Evolutionary conservation across 768 basidiomycete genomes (phyloP).

Genomic region (Lactifluus subvellereus): DNA sequence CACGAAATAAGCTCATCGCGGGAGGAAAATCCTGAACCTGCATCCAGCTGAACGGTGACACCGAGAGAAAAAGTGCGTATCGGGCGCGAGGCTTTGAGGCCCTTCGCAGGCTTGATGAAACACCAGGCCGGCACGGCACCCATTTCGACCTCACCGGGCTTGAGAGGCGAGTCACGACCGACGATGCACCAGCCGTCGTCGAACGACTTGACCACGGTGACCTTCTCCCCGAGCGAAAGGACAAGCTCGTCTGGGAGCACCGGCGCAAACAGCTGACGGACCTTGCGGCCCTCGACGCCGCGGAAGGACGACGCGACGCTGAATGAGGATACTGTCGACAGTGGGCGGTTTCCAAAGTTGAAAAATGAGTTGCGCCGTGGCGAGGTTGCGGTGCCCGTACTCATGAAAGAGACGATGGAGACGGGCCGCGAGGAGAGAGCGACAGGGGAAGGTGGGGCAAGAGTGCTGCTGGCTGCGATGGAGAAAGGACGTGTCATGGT

Average conservation of each 20-base stretch:
- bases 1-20: constrained; percentile 58
- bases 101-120: constrained; percentile 59
- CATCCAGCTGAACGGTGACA: constrained; percentile 51
- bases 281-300: constrained; percentile 38
- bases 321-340: constrained; percentile 16
- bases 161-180: constrained; percentile 42
- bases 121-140: constrained; percentile 76
- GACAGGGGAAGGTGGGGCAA: neutral
- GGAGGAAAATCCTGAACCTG: constrained; percentile 31
- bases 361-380: constrained; percentile 11
- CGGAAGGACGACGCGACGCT: constrained; percentile 12
- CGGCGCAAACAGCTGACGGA: constrained; percentile 61
- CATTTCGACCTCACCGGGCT: constrained; percentile 47
- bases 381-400: neutral
- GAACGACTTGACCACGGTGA: constrained; percentile 57
- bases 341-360: constrained; percentile 21
- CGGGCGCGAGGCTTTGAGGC: constrained; percentile 56
- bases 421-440: neutral
- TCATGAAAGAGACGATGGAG: constrained; percentile 18
- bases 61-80: constrained; percentile 59
- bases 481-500: constrained; percentile 39
- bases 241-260: constrained; percentile 71
- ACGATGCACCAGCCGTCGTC: constrained; percentile 82
- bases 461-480: constrained; percentile 36
- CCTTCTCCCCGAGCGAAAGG: constrained; percentile 49